phyloP scores from a whole-genome alignment of 805 yeast genomes.

The Lipomyces oligophaga region DNA sequence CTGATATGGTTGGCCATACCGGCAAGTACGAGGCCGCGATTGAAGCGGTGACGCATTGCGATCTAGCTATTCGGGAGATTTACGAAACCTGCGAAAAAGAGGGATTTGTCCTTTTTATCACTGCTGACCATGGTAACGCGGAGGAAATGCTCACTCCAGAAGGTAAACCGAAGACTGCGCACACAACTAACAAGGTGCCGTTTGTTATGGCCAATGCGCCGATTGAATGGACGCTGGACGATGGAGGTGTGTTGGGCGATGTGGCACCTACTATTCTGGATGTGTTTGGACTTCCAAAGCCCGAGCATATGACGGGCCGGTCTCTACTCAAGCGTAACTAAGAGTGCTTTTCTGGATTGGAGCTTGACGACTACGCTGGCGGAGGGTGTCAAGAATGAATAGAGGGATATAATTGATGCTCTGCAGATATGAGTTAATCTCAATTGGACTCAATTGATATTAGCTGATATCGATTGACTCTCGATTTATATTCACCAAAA shows the following conservation, averaged over 20 bases:
- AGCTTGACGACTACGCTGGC: background rate
- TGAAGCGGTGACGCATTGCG: conserved; percentile 29
- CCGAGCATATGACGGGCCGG: conserved; percentile 30
- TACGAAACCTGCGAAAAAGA: conserved; percentile 26
- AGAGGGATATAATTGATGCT: too few species aligned
- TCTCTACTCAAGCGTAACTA: conserved; percentile 20
- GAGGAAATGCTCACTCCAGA: conserved; percentile 31
- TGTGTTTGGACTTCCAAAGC: conserved; percentile 27
- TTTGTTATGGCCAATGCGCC: conserved; percentile 31
- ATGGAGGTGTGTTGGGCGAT: conserved; percentile 30
- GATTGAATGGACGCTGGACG: conserved; percentile 20
- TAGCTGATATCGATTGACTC: too few species aligned
- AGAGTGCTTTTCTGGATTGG: too few species aligned
- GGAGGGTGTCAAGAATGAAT: background rate
- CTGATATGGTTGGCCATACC: conserved; percentile 32
- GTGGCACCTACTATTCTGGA: conserved; percentile 31
- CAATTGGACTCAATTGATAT: too few species aligned
- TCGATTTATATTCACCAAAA: too few species aligned
- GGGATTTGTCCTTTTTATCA: conserved; percentile 26
- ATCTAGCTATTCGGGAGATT: conserved; percentile 26
- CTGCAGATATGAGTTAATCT: too few species aligned
- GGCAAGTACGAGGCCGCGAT: conserved; percentile 31
- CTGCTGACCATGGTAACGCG: conserved; percentile 32
- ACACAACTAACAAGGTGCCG: conserved; percentile 30
- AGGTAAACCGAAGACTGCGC: conserved; percentile 30